Evolutionary conservation across 2,329 filamentous ascomycete species (phyloP).

Genomic region (Colletotrichum lentis): DNA sequence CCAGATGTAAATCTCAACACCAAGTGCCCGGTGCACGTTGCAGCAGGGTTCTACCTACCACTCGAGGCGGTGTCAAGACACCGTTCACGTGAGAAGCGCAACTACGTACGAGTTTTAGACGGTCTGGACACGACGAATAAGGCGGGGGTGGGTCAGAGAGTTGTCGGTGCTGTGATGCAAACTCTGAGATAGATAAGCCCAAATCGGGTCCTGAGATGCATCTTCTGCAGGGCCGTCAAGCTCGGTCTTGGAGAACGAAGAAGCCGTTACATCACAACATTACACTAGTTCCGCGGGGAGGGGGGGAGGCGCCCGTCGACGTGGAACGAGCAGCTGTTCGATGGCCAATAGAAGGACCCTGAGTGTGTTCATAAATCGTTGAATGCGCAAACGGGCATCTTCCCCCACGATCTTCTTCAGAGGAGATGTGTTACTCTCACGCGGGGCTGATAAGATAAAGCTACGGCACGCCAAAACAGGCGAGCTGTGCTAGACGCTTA

Average conservation of each 20-base stretch:
- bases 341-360: slow-evolving; percentile 5
- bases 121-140: slow-evolving; percentile 8
- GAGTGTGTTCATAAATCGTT: slow-evolving; percentile 21
- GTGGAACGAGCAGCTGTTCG: not conserved
- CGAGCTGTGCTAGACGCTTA: slow-evolving; percentile 36
- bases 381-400: not conserved
- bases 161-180: slow-evolving; percentile 30
- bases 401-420: not conserved
- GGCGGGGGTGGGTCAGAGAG: slow-evolving; percentile 25
- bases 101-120: slow-evolving; percentile 5
- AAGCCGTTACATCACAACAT: slow-evolving; percentile 20
- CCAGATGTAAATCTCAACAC: slow-evolving; percentile 15
- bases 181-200: slow-evolving; percentile 37
- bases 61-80: not conserved
- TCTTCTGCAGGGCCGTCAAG: slow-evolving; percentile 30
- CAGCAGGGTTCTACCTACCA: slow-evolving; percentile 18
- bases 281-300: slow-evolving; percentile 21
- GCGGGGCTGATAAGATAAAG: slow-evolving; percentile 38
- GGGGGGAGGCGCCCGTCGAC: slow-evolving; percentile 25
- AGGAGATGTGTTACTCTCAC: slow-evolving; percentile 24
- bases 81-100: not conserved
- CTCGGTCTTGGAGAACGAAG: slow-evolving; percentile 17
- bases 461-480: slow-evolving; percentile 31
- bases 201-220: slow-evolving; percentile 35
- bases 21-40: slow-evolving; percentile 10